Conservation (phyloP, 257 asterid genomes). For the Scutellaria minor region DNA sequence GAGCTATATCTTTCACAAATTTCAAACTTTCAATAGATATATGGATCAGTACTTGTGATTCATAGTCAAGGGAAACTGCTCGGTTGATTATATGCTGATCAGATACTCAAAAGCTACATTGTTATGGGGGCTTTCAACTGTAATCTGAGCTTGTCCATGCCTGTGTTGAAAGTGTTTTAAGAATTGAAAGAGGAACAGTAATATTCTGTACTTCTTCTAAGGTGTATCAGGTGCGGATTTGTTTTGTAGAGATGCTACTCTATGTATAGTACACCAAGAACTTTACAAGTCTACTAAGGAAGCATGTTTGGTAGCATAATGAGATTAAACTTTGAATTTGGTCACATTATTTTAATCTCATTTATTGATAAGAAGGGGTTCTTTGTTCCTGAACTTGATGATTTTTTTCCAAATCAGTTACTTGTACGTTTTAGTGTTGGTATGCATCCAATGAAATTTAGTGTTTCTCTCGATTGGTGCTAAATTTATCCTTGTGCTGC, state of each 20-base stretch:
- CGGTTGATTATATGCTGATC: no score
- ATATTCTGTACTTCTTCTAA: background rate
- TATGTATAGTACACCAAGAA: background rate
- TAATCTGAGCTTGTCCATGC: background rate
- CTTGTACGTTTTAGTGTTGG: constrained; percentile 6
- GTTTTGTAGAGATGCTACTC: background rate
- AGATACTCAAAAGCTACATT: no score
- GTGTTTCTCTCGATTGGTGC: constrained; percentile 9
- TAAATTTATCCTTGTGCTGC: constrained; percentile 26
- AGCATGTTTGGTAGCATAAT: constrained; percentile 21
- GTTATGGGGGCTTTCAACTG: background rate
- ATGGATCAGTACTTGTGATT: no score
- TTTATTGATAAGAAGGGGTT: background rate
- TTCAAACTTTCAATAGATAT: no score
- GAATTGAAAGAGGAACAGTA: constrained; percentile 1
- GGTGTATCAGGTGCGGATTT: background rate
- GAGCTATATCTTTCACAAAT: no score
- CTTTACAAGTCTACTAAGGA: background rate
- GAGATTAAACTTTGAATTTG: background rate
- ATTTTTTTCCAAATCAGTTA: background rate
- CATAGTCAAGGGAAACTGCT: no score
- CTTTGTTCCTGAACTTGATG: background rate
- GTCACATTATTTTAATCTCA: constrained; percentile 18
- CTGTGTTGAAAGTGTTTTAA: background rate
- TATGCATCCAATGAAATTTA: constrained; percentile 8